A percentile compares a stretch with the other conserved stretches of the same genome.
phyloP scores from a whole-genome alignment of 441 rosid species.

The Erodium moschatum region DNA sequence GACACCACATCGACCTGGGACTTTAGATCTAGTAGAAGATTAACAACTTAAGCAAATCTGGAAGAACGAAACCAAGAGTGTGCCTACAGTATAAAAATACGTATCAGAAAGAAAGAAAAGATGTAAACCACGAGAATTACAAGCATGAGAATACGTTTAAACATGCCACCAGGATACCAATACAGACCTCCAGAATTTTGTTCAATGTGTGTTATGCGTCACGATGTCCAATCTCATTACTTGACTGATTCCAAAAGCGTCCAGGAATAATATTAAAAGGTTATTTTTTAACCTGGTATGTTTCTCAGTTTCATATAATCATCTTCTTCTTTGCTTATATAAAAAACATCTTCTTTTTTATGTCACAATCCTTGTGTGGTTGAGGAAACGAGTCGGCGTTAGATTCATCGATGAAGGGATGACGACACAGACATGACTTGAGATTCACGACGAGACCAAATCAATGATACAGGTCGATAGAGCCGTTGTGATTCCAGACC shows the following conservation, averaged over 20 bases:
- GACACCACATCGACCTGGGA: slow-evolving; percentile 40
- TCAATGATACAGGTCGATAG: no score
- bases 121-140: slow-evolving; percentile 14
- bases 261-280: no score
- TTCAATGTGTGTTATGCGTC: slow-evolving; percentile 62
- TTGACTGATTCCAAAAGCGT: slow-evolving; percentile 35
- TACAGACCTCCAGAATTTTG: slow-evolving; percentile 60
- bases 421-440: no score
- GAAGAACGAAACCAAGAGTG: slow-evolving; percentile 67
- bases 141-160: slow-evolving; percentile 11
- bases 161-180: slow-evolving; percentile 12
- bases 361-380: no score
- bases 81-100: slow-evolving; percentile 42
- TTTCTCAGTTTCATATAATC: no score
- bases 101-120: slow-evolving; percentile 14
- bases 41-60: slow-evolving; percentile 52
- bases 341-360: no score
- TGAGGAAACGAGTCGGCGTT: no score
- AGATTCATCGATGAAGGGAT: no score
- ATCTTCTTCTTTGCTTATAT: no score
- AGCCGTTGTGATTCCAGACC: no score
- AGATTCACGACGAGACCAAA: no score
- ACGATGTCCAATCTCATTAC: slow-evolving; percentile 39
- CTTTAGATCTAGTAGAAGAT: slow-evolving; percentile 51
- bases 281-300: no score